Evolutionary conservation across 2,329 filamentous ascomycete genomes (phyloP), one percentile per base, ranked within the genome.

Genomic region (Stagonosporopsis cucurbitacearum): DNA sequence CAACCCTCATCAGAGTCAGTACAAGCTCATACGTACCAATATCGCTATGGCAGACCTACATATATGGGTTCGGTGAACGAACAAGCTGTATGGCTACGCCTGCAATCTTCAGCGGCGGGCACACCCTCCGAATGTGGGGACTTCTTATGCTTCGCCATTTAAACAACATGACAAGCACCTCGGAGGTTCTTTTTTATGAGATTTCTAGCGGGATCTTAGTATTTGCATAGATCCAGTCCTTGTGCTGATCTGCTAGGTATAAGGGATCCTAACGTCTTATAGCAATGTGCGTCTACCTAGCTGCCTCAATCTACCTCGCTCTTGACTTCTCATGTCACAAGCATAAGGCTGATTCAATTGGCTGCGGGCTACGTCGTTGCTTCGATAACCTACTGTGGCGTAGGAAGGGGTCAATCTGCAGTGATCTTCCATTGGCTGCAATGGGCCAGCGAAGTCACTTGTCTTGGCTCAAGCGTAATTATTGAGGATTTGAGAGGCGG

Each of bases 351-450:
- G 8, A 19, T 30, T 6, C 35, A 23, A 49, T 55, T 55, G 40
- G 35, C 1, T 32, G 3, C 22, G 30, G 20, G 4, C 15, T 15
- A 35, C 17, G 2, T 17, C 35, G 37, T 46, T 32, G 12, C 35
- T 39, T 30, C 17, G 23, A 26, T 7, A 43, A 37, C 36, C 19
- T 12, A 37, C 30, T 15, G 22, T 22, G 37, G 26, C 17, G 25
- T 32, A 28, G n/a, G 15, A 22, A 22, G n/a, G n/a, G 22, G 13
- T 46, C 40, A n/a, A 41, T 5, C 8, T 42, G 36, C 36, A 56
- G 46, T 50, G 47, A 50, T 50, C 15, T 37, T 49, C 28, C 28
- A 45, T 48, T 20, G 45, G 49, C 44, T 48, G 22, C 22, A 44
- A 30, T 23, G 20, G 44, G 49, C 28, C 50, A 48, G 40, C 22